These are phyloP conservation scores for Persicaria tinctoria DNA, from an alignment of 148 eudicot genomes.

Conservation along the genomic window DNA sequence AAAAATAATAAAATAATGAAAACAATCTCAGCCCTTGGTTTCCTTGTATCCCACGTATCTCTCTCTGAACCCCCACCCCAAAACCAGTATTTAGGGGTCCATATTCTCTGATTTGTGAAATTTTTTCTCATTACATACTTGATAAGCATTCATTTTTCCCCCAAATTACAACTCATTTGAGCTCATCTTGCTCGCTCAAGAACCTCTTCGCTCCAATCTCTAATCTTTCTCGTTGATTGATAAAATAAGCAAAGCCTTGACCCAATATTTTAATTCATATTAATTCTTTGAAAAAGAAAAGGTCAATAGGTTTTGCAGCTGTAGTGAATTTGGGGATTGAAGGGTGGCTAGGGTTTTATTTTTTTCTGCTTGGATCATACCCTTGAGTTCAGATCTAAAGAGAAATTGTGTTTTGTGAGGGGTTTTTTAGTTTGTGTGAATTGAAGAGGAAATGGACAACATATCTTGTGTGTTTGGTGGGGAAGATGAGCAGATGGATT, in stretches of 20 bases:
- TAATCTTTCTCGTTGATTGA: no score
- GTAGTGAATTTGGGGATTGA: not conserved
- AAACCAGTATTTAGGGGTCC: conserved; percentile 7
- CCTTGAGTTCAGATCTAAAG: not conserved
- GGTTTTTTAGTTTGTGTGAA: not conserved
- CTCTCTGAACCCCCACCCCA: not conserved
- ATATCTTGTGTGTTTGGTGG: not conserved
- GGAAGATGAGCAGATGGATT: conserved; percentile 51
- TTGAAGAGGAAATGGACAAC: conserved; percentile 28
- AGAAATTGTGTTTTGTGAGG: not conserved
- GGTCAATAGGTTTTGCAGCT: conserved; percentile 2
- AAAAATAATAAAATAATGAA: not conserved
- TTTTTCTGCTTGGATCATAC: not conserved
- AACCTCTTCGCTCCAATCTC: no score
- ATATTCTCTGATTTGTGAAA: not conserved
- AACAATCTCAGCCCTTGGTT: conserved; percentile 10
- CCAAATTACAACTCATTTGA: not conserved
- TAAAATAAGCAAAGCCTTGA: no score
- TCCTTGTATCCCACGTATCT: conserved; percentile 12
- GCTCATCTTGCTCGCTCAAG: not conserved
- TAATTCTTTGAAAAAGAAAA: not conserved
- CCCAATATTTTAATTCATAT: no score
- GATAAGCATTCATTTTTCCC: not conserved
- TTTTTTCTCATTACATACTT: not conserved
- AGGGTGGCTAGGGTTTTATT: not conserved